Base-by-base conservation (phyloP, 495 filamentous ascomycete species). In the Aspergillus ellipticus region DNA sequence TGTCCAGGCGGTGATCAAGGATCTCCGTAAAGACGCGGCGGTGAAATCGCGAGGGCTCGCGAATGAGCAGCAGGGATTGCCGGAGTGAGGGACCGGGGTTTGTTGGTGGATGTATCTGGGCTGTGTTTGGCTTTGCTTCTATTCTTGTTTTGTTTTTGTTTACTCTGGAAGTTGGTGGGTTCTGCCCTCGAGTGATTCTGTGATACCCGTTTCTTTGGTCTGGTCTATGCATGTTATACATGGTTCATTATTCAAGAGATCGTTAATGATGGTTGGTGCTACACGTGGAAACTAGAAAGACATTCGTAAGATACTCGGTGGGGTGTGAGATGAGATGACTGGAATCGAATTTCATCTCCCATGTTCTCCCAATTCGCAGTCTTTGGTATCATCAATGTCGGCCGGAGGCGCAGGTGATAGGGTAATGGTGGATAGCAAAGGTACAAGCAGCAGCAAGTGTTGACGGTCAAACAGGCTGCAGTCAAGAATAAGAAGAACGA, bases 1-100 rank as follows among this genome's bases (percentile, higher is more conserved):
- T 0, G 16, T 17, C 22, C 49, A 92, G 89, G 78, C 79, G 55
- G 86, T 90, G 15, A 85, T 92, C 20, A 85, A 87, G 62, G 87
- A 90, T 62, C 72, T 92, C 46, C 76, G 85, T 26, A 85, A 81
- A 63, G 86, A 90, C 62, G 77, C 74, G 17, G 58, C 53, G 17
- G 29, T 45, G 42, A 47, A 55, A 11, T 63, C 64, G 33, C 62
- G 65, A 1, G 47, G 47, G 50, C 21, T 58, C 5, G 54, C 49
- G 8, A 61, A 67, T 56, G 64, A 60, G 21, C 43, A 63, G 37
- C 61, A 54, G 29, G 26, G 54, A n/a, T 50, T 55, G 43, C 37
- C 56, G 31, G 63, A 74, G 31, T 67, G 53, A 61, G 42, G 28
- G 35, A n/a, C n/a, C 35, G 13, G 3, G 13, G 3, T 39, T n/a